phyloP scores from a whole-genome alignment of 2,329 filamentous ascomycete species.

The Akanthomyces lecanii region DNA sequence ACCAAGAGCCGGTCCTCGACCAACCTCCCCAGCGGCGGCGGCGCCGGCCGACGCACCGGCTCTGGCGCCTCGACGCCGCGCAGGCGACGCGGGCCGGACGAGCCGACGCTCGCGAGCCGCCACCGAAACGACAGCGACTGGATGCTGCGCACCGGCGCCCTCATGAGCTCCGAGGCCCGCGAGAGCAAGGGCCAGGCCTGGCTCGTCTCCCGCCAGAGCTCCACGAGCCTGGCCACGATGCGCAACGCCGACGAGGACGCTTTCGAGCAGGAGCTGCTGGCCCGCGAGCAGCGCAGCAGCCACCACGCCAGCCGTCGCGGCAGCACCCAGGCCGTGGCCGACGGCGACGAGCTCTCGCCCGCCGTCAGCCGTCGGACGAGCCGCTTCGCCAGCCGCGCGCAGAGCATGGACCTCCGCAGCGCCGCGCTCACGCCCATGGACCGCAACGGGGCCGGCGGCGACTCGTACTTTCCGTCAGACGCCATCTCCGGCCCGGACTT shows the following conservation, averaged over 20 bases:
- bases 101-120: conserved; percentile 28
- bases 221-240: conserved; percentile 55
- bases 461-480: conserved; percentile 41
- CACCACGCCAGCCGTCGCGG: conserved; percentile 45
- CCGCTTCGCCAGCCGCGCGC: conserved; percentile 36
- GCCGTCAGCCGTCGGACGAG: conserved; percentile 47
- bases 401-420: conserved; percentile 32
- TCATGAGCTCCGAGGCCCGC: conserved; percentile 58
- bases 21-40: conserved; percentile 38
- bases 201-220: conserved; percentile 62
- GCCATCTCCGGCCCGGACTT: conserved; percentile 55
- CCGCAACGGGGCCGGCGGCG: conserved; percentile 28
- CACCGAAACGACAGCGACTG: conserved; percentile 56
- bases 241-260: conserved; percentile 50
- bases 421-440: conserved; percentile 45
- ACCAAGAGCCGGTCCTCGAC: conserved; percentile 62
- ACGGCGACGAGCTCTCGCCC: conserved; percentile 34
- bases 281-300: conserved; percentile 37
- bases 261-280: conserved; percentile 48
- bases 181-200: conserved; percentile 67
- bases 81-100: conserved; percentile 31
- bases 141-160: conserved; percentile 59
- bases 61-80: conserved; percentile 33
- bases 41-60: conserved; percentile 19
- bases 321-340: conserved; percentile 35